Evolutionary conservation across 2,329 filamentous ascomycete genomes (phyloP).

Genomic region (Microcyclospora pomicola): DNA sequence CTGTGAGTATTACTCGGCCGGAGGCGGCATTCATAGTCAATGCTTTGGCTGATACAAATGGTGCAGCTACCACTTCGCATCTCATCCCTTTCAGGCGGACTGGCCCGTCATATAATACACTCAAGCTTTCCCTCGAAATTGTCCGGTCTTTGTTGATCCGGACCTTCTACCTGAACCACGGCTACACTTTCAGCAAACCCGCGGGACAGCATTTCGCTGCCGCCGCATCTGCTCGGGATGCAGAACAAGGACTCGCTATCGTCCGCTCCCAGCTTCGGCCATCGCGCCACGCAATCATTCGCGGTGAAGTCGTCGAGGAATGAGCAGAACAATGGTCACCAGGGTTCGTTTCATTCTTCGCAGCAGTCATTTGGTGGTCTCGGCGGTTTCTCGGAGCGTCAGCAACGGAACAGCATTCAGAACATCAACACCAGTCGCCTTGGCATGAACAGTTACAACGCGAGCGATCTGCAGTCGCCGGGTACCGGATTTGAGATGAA

Average conservation of each 20-base stretch:
- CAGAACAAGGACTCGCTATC: slow-evolving; percentile 64
- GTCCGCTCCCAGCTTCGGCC: slow-evolving; percentile 39
- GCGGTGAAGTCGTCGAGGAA: slow-evolving; percentile 60
- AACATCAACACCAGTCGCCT: slow-evolving; percentile 72
- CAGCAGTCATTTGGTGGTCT: slow-evolving; percentile 54
- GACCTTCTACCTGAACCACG: slow-evolving; percentile 47
- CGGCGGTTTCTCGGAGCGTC: slow-evolving; percentile 72
- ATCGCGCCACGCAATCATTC: slow-evolving; percentile 46
- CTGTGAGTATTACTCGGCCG: too few relatives aligned
- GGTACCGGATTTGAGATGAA: slow-evolving; percentile 94
- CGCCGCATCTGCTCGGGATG: slow-evolving; percentile 80
- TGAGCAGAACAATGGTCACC: slow-evolving; percentile 54
- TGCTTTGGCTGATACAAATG: too few relatives aligned
- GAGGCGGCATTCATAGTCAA: too few relatives aligned
- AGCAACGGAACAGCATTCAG: slow-evolving; percentile 64
- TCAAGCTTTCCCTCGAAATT: background rate
- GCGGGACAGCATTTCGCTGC: slow-evolving; percentile 73
- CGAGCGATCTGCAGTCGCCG: slow-evolving; percentile 66
- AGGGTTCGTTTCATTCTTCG: slow-evolving; percentile 57
- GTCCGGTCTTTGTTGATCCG: slow-evolving; percentile 9
- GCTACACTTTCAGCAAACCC: slow-evolving; percentile 62
- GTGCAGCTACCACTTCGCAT: too few relatives aligned
- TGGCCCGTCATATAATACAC: too few relatives aligned
- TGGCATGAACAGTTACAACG: slow-evolving; percentile 23
- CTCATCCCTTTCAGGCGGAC: too few relatives aligned